These are phyloP conservation scores for Heliamphora pulchella DNA, from an alignment of 179 eudicot genomes.

Conservation along the genomic window DNA sequence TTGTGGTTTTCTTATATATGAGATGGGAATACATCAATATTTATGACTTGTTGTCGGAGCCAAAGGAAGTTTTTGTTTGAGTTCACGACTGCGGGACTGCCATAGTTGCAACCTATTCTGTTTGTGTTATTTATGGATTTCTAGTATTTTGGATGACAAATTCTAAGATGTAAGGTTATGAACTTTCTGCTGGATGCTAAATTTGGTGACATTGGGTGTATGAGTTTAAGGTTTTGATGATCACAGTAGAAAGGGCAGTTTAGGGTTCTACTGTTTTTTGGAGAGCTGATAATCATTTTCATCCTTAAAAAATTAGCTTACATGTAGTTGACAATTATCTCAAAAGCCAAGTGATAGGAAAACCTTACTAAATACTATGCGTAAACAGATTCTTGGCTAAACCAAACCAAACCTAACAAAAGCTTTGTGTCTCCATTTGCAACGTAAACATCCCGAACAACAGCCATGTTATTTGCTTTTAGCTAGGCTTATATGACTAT, in stretches of 20 bases:
- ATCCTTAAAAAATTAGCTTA: background rate
- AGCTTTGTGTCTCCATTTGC: too few relatives aligned
- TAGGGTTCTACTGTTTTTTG: background rate
- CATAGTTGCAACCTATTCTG: background rate
- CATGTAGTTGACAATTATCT: background rate
- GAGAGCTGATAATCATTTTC: background rate
- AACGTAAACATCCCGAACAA: too few relatives aligned
- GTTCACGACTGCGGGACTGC: background rate
- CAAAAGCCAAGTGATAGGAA: background rate
- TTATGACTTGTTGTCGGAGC: background rate
- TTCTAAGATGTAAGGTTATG: background rate
- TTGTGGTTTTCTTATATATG: background rate
- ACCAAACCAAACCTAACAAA: too few relatives aligned
- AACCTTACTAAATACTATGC: background rate
- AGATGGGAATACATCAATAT: background rate
- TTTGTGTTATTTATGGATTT: background rate
- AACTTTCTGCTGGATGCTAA: background rate
- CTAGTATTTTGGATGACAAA: background rate
- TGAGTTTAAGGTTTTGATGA: background rate
- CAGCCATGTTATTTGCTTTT: too few relatives aligned
- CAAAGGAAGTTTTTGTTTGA: background rate
- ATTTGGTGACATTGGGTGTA: background rate
- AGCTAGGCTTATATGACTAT: too few relatives aligned
- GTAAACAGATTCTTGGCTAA: background rate
- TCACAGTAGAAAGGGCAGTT: background rate